Conservation (phyloP, 2,329 filamentous ascomycete genomes). For the Trichoderma sp. region DNA sequence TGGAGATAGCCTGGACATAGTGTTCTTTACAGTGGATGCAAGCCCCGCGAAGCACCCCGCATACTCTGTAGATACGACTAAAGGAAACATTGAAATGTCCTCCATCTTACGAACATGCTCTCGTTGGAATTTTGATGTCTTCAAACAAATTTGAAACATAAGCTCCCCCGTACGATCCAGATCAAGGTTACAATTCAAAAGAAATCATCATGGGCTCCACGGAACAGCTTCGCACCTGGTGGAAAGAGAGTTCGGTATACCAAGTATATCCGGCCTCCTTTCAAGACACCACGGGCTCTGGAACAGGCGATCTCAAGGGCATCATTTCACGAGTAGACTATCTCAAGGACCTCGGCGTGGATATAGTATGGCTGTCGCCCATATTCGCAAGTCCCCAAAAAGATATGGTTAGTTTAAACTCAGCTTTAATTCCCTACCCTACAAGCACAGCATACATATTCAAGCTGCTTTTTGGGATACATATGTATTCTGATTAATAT, state of each 20-base stretch:
- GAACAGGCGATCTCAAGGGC: constrained; percentile 55
- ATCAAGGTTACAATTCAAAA: background rate
- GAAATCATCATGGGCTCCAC: constrained; percentile 25
- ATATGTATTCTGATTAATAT: background rate
- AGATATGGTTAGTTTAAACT: constrained; percentile 52
- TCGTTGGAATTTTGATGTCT: background rate
- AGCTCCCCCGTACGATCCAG: background rate
- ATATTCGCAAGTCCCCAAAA: constrained; percentile 54
- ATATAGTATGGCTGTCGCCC: constrained; percentile 55
- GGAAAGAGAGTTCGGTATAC: constrained; percentile 60
- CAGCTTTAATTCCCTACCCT: background rate
- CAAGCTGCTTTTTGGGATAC: background rate
- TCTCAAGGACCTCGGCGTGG: constrained; percentile 52
- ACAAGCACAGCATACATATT: background rate
- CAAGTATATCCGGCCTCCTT: constrained; percentile 63
- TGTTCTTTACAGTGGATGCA: background rate
- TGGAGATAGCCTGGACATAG: background rate
- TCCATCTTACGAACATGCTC: background rate
- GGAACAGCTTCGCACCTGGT: constrained; percentile 44
- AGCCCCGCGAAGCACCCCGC: constrained; percentile 11
- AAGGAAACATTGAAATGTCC: background rate
- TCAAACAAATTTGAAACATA: background rate
- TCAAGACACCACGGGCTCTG: constrained; percentile 55
- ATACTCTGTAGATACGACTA: background rate
- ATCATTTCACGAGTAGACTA: constrained; percentile 57